Percentiles rank a stretch among this genome's conserved stretches.
phyloP scores from a whole-genome alignment of 495 filamentous ascomycete species.

The Aspergillus sclerotiicarbonarius region DNA sequence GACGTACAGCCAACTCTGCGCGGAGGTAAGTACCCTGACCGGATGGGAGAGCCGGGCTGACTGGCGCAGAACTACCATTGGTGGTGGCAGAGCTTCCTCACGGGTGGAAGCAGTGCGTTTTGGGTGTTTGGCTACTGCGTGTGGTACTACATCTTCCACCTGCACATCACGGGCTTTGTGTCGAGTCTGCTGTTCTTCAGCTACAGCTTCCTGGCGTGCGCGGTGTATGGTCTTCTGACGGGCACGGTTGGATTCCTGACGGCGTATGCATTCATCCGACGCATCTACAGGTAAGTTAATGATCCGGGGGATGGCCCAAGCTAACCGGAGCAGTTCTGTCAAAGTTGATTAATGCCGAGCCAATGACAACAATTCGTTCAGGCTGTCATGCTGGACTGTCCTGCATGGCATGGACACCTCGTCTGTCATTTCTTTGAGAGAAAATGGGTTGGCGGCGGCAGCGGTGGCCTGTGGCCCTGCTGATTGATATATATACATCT shows the following conservation, averaged over 20 bases:
- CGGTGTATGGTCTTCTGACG: constrained; percentile 78
- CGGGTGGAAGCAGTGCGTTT: constrained; percentile 73
- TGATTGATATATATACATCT: constrained; percentile 15
- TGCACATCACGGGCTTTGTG: constrained; percentile 80
- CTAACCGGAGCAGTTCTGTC: constrained; percentile 32
- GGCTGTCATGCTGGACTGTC: neutral
- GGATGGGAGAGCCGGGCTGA: constrained; percentile 13
- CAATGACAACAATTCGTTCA: no score
- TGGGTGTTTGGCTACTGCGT: constrained; percentile 87
- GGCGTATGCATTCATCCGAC: constrained; percentile 83
- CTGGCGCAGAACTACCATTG: constrained; percentile 76
- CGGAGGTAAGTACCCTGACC: constrained; percentile 51
- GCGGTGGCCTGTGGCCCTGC: neutral
- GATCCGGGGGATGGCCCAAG: neutral
- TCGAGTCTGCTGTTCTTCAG: constrained; percentile 83
- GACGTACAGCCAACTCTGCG: constrained; percentile 82
- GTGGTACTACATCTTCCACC: constrained; percentile 82
- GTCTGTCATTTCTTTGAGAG: constrained; percentile 1
- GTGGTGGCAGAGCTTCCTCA: constrained; percentile 92
- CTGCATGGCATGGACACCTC: neutral
- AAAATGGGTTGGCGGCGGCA: neutral
- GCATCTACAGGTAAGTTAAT: constrained; percentile 75
- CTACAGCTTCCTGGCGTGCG: constrained; percentile 77
- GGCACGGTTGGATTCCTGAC: constrained; percentile 88
- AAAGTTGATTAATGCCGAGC: constrained; percentile 37